These are phyloP conservation scores for Ophiostoma novo-ulmi DNA, from an alignment of 2,329 filamentous ascomycete species.

Conservation along the genomic window DNA sequence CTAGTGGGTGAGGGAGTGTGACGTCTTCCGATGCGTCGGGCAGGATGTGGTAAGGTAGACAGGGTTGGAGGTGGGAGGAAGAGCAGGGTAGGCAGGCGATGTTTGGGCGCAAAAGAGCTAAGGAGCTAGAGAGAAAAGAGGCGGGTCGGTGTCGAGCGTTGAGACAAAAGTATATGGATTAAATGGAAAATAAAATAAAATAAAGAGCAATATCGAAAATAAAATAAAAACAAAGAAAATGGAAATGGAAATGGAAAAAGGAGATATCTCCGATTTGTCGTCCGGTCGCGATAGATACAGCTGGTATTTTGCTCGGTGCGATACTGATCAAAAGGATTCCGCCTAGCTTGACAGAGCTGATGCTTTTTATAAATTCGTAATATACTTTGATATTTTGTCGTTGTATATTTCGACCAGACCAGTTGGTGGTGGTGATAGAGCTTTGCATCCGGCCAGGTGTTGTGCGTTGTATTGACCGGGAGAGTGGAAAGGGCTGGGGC, in stretches of 20 bases:
- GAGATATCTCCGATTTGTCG: background rate
- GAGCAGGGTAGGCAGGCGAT: background rate
- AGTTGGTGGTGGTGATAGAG: background rate
- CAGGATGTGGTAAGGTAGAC: background rate
- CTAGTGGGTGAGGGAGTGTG: background rate
- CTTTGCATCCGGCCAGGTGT: background rate
- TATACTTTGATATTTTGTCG: background rate
- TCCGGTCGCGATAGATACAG: background rate
- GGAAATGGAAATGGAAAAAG: slow-evolving; percentile 3
- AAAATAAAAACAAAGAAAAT: background rate
- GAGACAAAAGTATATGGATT: background rate
- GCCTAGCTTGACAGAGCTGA: too few species aligned
- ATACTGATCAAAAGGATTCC: too few species aligned
- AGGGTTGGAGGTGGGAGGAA: background rate
- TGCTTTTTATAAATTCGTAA: background rate
- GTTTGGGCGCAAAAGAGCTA: slow-evolving; percentile 10
- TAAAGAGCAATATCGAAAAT: too few species aligned
- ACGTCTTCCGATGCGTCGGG: background rate
- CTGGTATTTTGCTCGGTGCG: too few species aligned
- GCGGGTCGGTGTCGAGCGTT: slow-evolving; percentile 4
- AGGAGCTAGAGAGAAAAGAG: background rate
- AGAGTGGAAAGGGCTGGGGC: background rate
- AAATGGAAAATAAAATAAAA: background rate
- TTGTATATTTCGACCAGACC: background rate
- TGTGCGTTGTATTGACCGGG: background rate